These are phyloP conservation scores for Psophocarpus tetragonolobus DNA, from an alignment of 306 rosid genomes.

Conservation along the genomic window DNA sequence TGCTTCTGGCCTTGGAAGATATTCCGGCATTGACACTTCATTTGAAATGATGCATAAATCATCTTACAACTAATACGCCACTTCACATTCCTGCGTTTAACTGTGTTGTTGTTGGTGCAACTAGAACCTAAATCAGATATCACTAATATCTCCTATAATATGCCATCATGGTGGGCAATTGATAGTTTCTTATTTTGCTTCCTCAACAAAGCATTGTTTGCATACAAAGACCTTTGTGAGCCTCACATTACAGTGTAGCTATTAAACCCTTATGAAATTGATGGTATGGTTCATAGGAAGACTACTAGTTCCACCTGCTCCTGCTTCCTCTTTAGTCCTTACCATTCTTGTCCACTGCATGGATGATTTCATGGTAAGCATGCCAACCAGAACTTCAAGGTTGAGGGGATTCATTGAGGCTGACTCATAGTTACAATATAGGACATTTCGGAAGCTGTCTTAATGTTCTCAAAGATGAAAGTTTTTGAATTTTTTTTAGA, in stretches of 20 bases:
- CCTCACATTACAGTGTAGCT: constrained; percentile 8
- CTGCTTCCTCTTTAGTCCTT: not conserved
- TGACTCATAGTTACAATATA: not conserved
- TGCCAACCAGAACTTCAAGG: constrained; percentile 3
- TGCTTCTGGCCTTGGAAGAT: constrained; percentile 23
- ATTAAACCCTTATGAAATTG: not conserved
- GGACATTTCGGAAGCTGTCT: not conserved
- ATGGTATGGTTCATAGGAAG: constrained; percentile 7
- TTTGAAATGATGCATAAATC: constrained; percentile 10
- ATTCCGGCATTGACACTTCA: not conserved
- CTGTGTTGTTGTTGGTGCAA: not conserved
- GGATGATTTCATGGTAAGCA: constrained; percentile 18
- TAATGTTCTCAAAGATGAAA: not conserved
- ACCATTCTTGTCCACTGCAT: constrained; percentile 23
- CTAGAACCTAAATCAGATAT: not conserved
- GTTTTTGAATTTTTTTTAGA: not conserved
- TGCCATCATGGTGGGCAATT: not conserved
- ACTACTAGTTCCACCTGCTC: not conserved
- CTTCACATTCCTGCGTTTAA: not conserved
- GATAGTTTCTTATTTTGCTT: not conserved
- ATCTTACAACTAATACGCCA: not conserved
- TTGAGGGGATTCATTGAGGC: not conserved
- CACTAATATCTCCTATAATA: not conserved
- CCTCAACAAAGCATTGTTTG: constrained; percentile 17
- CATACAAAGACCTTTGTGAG: not conserved